A percentile compares a stretch with the other conserved stretches of the same genome.
These are phyloP conservation scores for Emydomyces testavorans DNA, from an alignment of 2,329 filamentous ascomycete genomes.

Conservation along the genomic window DNA sequence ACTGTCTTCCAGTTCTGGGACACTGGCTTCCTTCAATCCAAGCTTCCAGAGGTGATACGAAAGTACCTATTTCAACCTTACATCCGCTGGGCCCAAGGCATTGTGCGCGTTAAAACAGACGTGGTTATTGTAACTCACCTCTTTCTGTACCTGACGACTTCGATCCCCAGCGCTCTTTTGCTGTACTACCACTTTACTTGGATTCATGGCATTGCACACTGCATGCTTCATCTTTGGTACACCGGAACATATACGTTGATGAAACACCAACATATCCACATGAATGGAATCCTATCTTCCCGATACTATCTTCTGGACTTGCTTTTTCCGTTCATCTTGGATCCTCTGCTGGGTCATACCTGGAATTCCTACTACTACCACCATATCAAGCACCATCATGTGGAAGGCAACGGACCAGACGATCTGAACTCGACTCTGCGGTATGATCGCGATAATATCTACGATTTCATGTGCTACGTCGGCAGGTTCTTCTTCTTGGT, in stretches of 20 bases:
- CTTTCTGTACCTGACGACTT: slow-evolving; percentile 57
- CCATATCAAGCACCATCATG: slow-evolving; percentile 75
- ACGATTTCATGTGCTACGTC: slow-evolving; percentile 59
- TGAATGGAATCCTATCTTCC: slow-evolving; percentile 55
- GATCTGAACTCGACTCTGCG: slow-evolving; percentile 66
- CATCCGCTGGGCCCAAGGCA: slow-evolving; percentile 41
- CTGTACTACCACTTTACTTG: slow-evolving; percentile 57
- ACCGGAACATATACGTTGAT: slow-evolving; percentile 66
- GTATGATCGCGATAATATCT: slow-evolving; percentile 59
- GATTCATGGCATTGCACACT: slow-evolving; percentile 55
- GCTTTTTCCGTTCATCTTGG: slow-evolving; percentile 59
- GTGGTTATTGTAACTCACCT: slow-evolving; percentile 70
- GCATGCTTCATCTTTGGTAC: slow-evolving; percentile 55
- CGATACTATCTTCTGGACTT: slow-evolving; percentile 46
- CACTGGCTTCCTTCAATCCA: slow-evolving; percentile 25
- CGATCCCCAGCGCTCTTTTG: slow-evolving; percentile 55
- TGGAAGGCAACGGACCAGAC: slow-evolving; percentile 66
- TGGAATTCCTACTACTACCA: slow-evolving; percentile 81
- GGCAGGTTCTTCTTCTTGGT: slow-evolving; percentile 61
- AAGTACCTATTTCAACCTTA: slow-evolving; percentile 49
- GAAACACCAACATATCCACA: slow-evolving; percentile 78
- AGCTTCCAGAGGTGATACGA: no score
- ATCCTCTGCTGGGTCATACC: slow-evolving; percentile 69
- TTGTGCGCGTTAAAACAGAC: slow-evolving; percentile 57
- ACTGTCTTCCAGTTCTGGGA: slow-evolving; percentile 46